Base-by-base conservation (phyloP, 257 asterid species). In the Solanum neorickii region DNA sequence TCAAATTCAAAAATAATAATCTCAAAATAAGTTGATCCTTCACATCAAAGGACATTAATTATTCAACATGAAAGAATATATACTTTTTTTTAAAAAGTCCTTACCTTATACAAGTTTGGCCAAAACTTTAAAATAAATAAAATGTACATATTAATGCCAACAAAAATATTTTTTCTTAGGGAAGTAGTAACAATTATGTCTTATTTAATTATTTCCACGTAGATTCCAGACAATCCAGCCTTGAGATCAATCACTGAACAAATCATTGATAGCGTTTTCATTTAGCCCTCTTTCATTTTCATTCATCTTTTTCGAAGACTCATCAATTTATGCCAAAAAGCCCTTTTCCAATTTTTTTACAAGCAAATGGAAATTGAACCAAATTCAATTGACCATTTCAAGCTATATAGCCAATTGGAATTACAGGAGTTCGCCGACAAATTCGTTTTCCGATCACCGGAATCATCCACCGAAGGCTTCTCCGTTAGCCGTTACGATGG, bases 401-500 rank as follows among this genome's bases (percentile, higher is more conserved):
- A 92, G 94, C 89, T 97, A 84, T 96, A 94, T 93, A 92, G 93
- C 92, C 94, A 94, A 87, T 82, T 96, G 93, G 95, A 92, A 89
- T 91, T 97, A 42, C 92, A 88, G 41, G 99, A 96, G 86, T 95
- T 93, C 66, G 13, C 88, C 11, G 93, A 97, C 31, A 93, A 92
- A 87, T 94, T 93, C 88, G 92, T 92, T 83, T 91, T 97, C 87
- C 93, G 89, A 83, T 90, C 98, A 29, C 87, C 89, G 56, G 96
- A 94, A 80, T 94, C 94, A 76, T 95, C 95, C 86, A 93, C 92
- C 86, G 96, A 91, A 85, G 98, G 97, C 87, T 97, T 97, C 95
- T 94, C 94, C 21, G 86, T 96, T 15, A 92, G 90, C 91, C 96
- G 96, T 76, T 90, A 46, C 33, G 96, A 94, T 60, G 99, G 98